Evolutionary conservation across 2,329 filamentous ascomycete species (phyloP), one percentile per base, ranked within the genome.

Genomic region (Diaporthe citri): DNA sequence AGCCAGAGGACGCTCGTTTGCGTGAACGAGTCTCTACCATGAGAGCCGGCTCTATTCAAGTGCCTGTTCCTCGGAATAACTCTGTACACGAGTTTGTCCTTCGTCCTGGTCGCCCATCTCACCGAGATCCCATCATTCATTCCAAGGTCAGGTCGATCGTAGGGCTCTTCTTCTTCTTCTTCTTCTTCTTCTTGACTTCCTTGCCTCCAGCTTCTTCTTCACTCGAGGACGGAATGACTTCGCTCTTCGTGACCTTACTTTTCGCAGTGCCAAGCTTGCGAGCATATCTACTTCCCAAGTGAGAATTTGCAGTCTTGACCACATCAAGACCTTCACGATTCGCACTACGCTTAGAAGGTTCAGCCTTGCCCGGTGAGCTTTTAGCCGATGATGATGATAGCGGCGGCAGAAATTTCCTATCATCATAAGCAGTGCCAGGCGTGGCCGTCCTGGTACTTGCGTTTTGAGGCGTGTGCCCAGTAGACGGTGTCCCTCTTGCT

Each of bases 91-190:
- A 71, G 10, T 9, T 56, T 9, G 9, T 36, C 4, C 2, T 25
- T 39, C 43, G 55, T n/a, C 13, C 34, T n/a, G 10, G 22, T 22
- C 22, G 39, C 57, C 39, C 20, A 15, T 25, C 41, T 43, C n/a
- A 31, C n/a, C 22, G 8, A 39, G 4, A 51, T 36, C 10, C 25
- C 7, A 25, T 43, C 17, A 39, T 36, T 28, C 69, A 64, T 28
- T 76, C 74, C n/a, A 31, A 25, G 31, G 72, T 76, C 67, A 74
- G 72, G 28, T 72, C 69, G n/a, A 74, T 76, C n/a, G 60, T 62
- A 20, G 46, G 69, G 34, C 55, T 51, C 15, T 56, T 2, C 10
- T 43, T 69, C 39, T 56, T 51, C 15, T 56, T 2, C 10, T n/a
- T n/a, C n/a, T n/a, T n/a, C n/a, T 43, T 69, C 39, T 56, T 60